phyloP scores from a whole-genome alignment of 2,329 filamentous ascomycete species.

The Pleurostoma richardsiae region DNA sequence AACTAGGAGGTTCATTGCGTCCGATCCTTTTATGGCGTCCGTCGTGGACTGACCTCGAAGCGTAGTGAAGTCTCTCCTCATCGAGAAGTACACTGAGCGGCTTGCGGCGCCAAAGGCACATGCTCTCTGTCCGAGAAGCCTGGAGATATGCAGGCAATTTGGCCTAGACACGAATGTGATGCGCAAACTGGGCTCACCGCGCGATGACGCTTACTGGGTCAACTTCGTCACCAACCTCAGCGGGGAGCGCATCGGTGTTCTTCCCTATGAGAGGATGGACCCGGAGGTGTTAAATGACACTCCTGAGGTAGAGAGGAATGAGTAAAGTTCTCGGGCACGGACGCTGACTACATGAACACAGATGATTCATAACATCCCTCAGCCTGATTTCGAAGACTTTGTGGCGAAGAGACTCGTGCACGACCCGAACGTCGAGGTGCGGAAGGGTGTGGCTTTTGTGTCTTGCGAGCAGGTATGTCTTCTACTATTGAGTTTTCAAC shows the following conservation, averaged over 20 bases:
- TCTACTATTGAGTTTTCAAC: no score
- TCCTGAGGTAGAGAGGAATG: slow-evolving; percentile 17
- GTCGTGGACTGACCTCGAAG: no score
- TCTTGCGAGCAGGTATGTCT: slow-evolving; percentile 23
- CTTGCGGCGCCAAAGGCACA: slow-evolving; percentile 25
- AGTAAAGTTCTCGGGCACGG: no score
- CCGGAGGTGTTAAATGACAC: slow-evolving; percentile 25
- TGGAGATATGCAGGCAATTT: slow-evolving; percentile 23
- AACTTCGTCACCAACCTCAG: slow-evolving; percentile 31
- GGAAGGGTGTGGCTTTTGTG: slow-evolving; percentile 25
- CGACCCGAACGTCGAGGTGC: slow-evolving; percentile 20
- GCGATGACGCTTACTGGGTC: slow-evolving; percentile 30
- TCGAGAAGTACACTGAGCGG: slow-evolving; percentile 22
- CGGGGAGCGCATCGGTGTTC: slow-evolving; percentile 24
- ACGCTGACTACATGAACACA: background rate
- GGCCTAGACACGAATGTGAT: slow-evolving; percentile 19
- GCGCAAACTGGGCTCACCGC: slow-evolving; percentile 18
- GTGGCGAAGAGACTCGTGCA: slow-evolving; percentile 17
- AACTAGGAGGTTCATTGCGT: slow-evolving; percentile 17
- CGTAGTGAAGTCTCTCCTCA: slow-evolving; percentile 18
- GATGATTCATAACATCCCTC: slow-evolving; percentile 37
- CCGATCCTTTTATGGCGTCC: no score
- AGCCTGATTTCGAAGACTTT: slow-evolving; percentile 32
- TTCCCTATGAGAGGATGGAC: slow-evolving; percentile 28
- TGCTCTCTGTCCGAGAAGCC: slow-evolving; percentile 18